Percentiles rank a stretch among this genome's conserved stretches.
Evolutionary conservation across 2,329 filamentous ascomycete genomes (phyloP).

Genomic region (Ambrosiella xylebori): DNA sequence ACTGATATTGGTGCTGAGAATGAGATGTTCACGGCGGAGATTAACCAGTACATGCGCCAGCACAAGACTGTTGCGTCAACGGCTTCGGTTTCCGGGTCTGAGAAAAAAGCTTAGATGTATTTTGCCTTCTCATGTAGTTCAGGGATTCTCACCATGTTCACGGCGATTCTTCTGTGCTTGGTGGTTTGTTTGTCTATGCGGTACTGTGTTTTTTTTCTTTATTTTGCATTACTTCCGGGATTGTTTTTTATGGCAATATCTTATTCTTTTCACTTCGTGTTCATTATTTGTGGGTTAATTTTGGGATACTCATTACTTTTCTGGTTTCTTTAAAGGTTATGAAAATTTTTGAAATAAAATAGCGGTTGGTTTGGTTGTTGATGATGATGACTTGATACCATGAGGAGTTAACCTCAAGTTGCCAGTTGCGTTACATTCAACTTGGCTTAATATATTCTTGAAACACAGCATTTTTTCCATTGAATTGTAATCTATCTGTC

Average conservation of each 20-base stretch:
- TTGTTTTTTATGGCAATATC: neutral
- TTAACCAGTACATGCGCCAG: conserved; percentile 11
- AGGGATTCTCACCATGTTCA: neutral
- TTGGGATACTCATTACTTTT: neutral
- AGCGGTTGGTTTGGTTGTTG: neutral
- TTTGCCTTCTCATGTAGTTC: neutral
- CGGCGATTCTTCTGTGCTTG: neutral
- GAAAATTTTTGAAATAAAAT: neutral
- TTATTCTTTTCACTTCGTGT: neutral
- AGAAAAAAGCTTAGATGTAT: neutral
- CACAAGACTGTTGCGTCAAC: conserved; percentile 2
- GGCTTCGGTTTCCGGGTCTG: conserved; percentile 8
- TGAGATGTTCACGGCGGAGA: conserved; percentile 7
- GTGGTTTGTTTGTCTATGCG: neutral
- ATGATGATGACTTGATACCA: neutral
- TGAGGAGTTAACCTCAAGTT: neutral
- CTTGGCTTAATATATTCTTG: neutral
- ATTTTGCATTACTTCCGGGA: neutral
- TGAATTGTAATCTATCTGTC: neutral
- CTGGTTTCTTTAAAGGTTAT: neutral
- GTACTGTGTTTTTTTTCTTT: neutral
- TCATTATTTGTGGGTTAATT: neutral
- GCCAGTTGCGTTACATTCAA: neutral
- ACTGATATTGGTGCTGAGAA: conserved; percentile 22
- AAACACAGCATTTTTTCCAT: neutral